Percentiles rank a stretch among this genome's conserved stretches.
Conservation (phyloP, 2,329 filamentous ascomycete genomes). For the Colletotrichum nymphaeae region DNA sequence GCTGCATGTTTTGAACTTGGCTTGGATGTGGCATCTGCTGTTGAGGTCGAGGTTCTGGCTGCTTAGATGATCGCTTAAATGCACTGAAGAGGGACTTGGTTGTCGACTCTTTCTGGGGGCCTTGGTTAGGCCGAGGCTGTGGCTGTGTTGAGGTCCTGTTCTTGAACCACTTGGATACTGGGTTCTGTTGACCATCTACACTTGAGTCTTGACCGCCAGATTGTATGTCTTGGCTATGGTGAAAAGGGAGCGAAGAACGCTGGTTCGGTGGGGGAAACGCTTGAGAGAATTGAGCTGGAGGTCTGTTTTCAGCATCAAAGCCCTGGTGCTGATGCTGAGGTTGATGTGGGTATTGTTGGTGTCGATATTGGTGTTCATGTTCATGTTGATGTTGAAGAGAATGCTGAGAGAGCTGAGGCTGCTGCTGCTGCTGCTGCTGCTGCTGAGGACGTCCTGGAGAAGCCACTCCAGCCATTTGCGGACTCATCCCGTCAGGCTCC, state of each 20-base stretch:
- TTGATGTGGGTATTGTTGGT: background rate
- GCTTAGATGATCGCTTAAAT: constrained; percentile 42
- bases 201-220: background rate
- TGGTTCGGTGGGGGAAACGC: background rate
- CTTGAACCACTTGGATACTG: constrained; percentile 36
- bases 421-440: background rate
- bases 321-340: background rate
- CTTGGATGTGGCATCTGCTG: constrained; percentile 24
- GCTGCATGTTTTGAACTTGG: background rate
- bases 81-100: constrained; percentile 40
- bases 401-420: background rate
- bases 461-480: background rate
- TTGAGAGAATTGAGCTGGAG: background rate
- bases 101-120: constrained; percentile 38
- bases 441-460: background rate
- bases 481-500: background rate
- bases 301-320: background rate
- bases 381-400: background rate
- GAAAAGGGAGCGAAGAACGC: background rate
- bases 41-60: constrained; percentile 35
- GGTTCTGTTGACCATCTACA: background rate
- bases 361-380: background rate
- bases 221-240: background rate
- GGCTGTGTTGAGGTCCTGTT: constrained; percentile 27
- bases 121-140: constrained; percentile 28